These are phyloP conservation scores for Rhizophlyctis rosea DNA, from an alignment of 192 early-diverging fungal genomes.

Conservation along the genomic window DNA sequence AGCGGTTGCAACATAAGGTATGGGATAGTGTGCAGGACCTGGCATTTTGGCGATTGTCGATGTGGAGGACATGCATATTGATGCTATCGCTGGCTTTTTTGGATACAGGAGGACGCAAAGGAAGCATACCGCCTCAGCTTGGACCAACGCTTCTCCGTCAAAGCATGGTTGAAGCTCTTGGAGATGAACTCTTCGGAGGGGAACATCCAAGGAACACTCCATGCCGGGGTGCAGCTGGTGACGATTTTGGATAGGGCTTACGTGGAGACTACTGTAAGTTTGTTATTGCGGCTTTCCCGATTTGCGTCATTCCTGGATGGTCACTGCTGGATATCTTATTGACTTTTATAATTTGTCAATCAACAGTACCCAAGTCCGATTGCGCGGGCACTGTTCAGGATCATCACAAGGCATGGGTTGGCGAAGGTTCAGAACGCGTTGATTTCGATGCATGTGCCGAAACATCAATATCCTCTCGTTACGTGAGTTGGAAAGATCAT, in stretches of 20 bases:
- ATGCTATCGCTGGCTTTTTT: too few species aligned
- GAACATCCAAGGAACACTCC: conserved; percentile 75
- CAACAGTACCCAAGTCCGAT: conserved; percentile 84
- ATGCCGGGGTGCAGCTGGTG: conserved; percentile 77
- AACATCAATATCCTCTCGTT: conserved; percentile 72
- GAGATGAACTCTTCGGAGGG: conserved; percentile 80
- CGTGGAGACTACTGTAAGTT: conserved; percentile 79
- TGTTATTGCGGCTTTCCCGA: not conserved
- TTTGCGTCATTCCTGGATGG: not conserved
- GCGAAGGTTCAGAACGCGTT: conserved; percentile 90
- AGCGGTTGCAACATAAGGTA: conserved; percentile 79
- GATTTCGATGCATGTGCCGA: conserved; percentile 83
- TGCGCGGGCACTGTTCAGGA: conserved; percentile 75
- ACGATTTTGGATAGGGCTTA: conserved; percentile 88
- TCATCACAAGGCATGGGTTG: conserved; percentile 83
- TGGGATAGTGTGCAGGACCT: not conserved
- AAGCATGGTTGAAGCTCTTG: conserved; percentile 83
- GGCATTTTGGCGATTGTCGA: not conserved
- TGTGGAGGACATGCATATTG: too few species aligned
- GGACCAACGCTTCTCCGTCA: conserved; percentile 88
- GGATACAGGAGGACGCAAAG: conserved; percentile 74
- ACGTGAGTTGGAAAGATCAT: conserved; percentile 30
- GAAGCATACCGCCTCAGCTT: conserved; percentile 86
- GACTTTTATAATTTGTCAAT: not conserved
- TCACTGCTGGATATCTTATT: not conserved